Conservation (phyloP, 768 basidiomycete species). For the Stropharia rugosoannulata region DNA sequence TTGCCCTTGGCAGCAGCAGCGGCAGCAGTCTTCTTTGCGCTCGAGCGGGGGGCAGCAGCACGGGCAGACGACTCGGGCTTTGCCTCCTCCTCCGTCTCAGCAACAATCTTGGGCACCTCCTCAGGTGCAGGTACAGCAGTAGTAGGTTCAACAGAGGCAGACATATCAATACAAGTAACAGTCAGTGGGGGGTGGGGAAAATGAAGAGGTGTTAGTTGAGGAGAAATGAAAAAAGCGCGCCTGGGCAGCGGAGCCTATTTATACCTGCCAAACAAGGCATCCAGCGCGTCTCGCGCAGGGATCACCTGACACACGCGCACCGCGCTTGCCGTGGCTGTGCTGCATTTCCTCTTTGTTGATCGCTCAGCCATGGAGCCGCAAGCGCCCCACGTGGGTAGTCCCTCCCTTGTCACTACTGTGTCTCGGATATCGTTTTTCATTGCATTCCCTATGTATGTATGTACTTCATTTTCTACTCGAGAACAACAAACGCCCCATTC, state of each 20-base stretch:
- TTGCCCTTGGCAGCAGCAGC: constrained; percentile 28
- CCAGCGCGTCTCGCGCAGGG: constrained; percentile 3
- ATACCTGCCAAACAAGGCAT: constrained; percentile 21
- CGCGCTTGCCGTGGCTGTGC: constrained; percentile 36
- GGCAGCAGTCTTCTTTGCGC: constrained; percentile 20
- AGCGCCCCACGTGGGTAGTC: neutral
- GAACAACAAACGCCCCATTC: constrained; percentile 59
- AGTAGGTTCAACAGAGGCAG: neutral
- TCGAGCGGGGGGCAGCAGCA: neutral
- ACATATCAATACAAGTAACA: constrained; percentile 7
- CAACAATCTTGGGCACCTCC: too few relatives aligned
- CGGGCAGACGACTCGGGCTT: constrained; percentile 3
- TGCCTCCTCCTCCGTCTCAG: too few relatives aligned
- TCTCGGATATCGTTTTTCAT: neutral
- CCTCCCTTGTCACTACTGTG: neutral
- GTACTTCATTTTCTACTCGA: neutral
- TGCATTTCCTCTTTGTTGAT: constrained; percentile 40
- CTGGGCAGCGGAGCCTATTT: constrained; percentile 25
- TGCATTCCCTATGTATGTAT: neutral
- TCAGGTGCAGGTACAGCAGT: neutral
- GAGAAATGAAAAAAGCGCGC: constrained; percentile 9
- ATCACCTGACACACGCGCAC: constrained; percentile 14
- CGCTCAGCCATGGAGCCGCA: constrained; percentile 18
- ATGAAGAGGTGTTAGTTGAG: constrained; percentile 20
- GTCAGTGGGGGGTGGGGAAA: constrained; percentile 3